Conservation (phyloP, 441 rosid species). For the Populus tomentosa region DNA sequence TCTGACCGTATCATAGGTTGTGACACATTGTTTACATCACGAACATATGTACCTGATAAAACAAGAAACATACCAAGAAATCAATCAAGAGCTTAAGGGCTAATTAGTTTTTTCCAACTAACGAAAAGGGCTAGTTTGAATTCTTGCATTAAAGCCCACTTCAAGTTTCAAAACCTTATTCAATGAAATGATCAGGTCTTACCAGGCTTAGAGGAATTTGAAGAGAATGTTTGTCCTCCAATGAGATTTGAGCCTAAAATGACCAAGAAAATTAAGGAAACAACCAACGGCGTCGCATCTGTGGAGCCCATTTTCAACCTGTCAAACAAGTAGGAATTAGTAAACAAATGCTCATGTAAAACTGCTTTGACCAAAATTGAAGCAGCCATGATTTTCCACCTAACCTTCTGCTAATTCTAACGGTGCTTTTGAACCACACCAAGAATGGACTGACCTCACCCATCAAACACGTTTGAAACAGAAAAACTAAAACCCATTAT, state of each 20-base stretch:
- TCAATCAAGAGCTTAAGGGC: not conserved
- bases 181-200: not conserved
- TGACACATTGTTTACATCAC: conserved; percentile 25
- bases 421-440: not conserved
- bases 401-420: conserved; percentile 1
- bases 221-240: conserved; percentile 14
- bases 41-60: conserved; percentile 27
- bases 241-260: conserved; percentile 18
- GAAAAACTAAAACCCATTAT: conserved; percentile 15
- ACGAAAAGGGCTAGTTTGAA: not conserved
- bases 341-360: not conserved
- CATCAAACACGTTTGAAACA: conserved; percentile 15
- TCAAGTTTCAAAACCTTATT: not conserved
- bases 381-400: not conserved
- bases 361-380: conserved; percentile 14
- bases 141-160: not conserved
- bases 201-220: conserved; percentile 26
- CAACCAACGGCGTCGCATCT: not conserved
- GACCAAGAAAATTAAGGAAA: conserved; percentile 12
- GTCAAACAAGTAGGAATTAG: conserved; percentile 18
- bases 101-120: not conserved
- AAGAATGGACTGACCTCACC: not conserved
- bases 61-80: not conserved
- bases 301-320: conserved; percentile 33
- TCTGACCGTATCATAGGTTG: conserved; percentile 21